A percentile compares a stretch with the other conserved stretches of the same genome.
Conservation (phyloP, 2,329 filamentous ascomycete genomes). For the Aspergillus sp. region DNA sequence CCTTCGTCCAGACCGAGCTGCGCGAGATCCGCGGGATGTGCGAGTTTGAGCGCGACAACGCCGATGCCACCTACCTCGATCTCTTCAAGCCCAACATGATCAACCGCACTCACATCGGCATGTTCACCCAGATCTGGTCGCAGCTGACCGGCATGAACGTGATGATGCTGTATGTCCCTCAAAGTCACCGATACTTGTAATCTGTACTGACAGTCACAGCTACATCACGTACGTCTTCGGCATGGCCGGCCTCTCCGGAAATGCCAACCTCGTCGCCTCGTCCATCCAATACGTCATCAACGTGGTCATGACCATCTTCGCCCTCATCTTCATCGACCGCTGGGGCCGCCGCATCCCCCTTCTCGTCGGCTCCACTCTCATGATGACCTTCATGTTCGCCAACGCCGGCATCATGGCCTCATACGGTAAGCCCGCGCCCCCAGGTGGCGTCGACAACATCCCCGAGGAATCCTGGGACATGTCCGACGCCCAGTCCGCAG, state of each 20-base stretch:
- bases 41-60: slow-evolving; percentile 69
- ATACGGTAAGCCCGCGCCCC: slow-evolving; percentile 36
- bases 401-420: slow-evolving; percentile 43
- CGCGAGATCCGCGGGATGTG: slow-evolving; percentile 71
- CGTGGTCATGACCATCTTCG: slow-evolving; percentile 74
- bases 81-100: slow-evolving; percentile 73
- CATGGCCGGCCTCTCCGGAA: slow-evolving; percentile 66
- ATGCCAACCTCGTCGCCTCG: slow-evolving; percentile 62
- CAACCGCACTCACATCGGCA: slow-evolving; percentile 68
- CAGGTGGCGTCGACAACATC: slow-evolving; percentile 38
- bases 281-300: slow-evolving; percentile 78
- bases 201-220: too few relatives aligned
- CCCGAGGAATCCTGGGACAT: slow-evolving; percentile 40
- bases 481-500: slow-evolving; percentile 40
- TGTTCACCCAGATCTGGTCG: slow-evolving; percentile 74
- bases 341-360: slow-evolving; percentile 72
- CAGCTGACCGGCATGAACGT: slow-evolving; percentile 77
- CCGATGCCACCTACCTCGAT: slow-evolving; percentile 69
- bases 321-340: slow-evolving; percentile 70
- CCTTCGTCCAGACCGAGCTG: slow-evolving; percentile 67
- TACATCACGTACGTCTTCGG: slow-evolving; percentile 65
- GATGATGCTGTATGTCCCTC: slow-evolving; percentile 63
- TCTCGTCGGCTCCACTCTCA: slow-evolving; percentile 64
- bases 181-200: too few relatives aligned
- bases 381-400: slow-evolving; percentile 52